Evolutionary conservation across 768 basidiomycete genomes (phyloP).

Genomic region (Trichaptum fuscoviolaceum): DNA sequence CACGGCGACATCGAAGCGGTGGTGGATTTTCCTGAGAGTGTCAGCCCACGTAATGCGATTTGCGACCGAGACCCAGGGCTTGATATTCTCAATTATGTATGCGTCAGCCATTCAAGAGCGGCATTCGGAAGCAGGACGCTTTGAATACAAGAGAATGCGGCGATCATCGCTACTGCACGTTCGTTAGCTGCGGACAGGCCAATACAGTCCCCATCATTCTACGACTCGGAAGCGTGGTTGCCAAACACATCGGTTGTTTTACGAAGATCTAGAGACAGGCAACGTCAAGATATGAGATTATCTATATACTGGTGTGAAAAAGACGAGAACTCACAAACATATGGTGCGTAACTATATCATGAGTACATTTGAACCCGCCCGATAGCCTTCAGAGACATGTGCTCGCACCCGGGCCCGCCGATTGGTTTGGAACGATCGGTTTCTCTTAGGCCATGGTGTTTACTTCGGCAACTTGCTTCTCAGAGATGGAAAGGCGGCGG

Average conservation of each 20-base stretch:
- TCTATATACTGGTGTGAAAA: background rate
- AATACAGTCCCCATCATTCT: background rate
- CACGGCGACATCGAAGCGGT: background rate
- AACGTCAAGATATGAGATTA: background rate
- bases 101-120: background rate
- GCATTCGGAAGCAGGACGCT: background rate
- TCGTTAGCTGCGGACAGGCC: background rate
- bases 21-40: background rate
- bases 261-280: background rate
- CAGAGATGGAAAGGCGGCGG: too few relatives aligned
- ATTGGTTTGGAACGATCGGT: too few relatives aligned
- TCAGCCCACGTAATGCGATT: background rate
- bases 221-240: background rate
- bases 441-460: too few relatives aligned
- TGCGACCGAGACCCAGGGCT: background rate
- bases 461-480: too few relatives aligned
- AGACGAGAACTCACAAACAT: background rate
- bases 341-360: background rate
- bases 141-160: background rate
- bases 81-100: background rate
- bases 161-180: background rate
- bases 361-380: too few relatives aligned
- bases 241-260: background rate
- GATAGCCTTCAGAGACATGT: too few relatives aligned
- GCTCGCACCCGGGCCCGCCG: too few relatives aligned